These are phyloP conservation scores for Sclerospora graminicola DNA, from an alignment of 352 stramenopile species.

Conservation along the genomic window DNA sequence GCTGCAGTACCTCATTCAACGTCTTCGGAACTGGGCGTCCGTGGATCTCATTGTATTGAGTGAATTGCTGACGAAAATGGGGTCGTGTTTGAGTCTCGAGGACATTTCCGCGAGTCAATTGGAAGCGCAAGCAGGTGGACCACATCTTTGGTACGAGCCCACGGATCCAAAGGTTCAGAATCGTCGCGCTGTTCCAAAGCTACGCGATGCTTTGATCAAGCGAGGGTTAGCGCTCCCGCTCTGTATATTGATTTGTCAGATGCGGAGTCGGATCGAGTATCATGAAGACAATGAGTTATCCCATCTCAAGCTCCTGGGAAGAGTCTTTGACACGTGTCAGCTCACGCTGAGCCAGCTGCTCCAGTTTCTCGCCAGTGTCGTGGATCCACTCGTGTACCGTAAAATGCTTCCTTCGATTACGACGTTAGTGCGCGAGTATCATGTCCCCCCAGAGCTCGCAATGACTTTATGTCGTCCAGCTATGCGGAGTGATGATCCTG, in stretches of 20 bases:
- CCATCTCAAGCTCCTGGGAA: slow-evolving; percentile 72
- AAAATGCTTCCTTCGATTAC: too few species aligned
- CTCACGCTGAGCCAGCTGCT: slow-evolving; percentile 80
- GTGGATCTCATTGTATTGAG: slow-evolving; percentile 82
- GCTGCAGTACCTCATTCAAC: slow-evolving; percentile 85
- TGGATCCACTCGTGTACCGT: too few species aligned
- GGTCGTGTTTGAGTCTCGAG: slow-evolving; percentile 75
- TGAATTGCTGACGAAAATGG: slow-evolving; percentile 84
- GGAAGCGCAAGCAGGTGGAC: slow-evolving; percentile 70
- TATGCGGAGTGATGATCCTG: slow-evolving; percentile 61
- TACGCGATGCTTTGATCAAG: slow-evolving; percentile 81
- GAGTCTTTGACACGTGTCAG: slow-evolving; percentile 77
- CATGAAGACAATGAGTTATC: slow-evolving; percentile 38
- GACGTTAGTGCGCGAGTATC: too few species aligned
- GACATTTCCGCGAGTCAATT: slow-evolving; percentile 79
- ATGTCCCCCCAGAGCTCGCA: slow-evolving; percentile 32
- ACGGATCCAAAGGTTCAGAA: slow-evolving; percentile 78
- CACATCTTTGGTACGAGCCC: slow-evolving; percentile 70
- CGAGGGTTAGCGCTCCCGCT: slow-evolving; percentile 62
- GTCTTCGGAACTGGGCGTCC: slow-evolving; percentile 76
- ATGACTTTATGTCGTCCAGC: slow-evolving; percentile 72
- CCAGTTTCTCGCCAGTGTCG: slow-evolving; percentile 60
- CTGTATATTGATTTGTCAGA: slow-evolving; percentile 76
- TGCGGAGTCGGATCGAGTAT: slow-evolving; percentile 78
- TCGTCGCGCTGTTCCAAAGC: slow-evolving; percentile 60